phyloP scores from a whole-genome alignment of 208 protist genomes.

The Entamoeba invadens region DNA sequence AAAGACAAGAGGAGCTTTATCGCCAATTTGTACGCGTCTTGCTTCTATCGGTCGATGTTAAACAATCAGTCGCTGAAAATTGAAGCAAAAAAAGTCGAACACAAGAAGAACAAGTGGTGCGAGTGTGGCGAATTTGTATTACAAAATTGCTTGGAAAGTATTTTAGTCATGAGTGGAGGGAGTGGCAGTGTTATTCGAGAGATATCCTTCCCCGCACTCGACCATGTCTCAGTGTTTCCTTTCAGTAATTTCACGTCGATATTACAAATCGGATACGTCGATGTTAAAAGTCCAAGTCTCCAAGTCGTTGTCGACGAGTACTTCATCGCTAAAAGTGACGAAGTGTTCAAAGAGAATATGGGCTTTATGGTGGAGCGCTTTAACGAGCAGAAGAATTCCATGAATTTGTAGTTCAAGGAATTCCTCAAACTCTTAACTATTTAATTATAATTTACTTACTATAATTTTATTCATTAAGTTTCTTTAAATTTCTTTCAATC shows the following conservation, averaged over 20 bases:
- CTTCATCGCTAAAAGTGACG: neutral
- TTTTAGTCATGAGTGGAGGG: neutral
- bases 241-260: neutral
- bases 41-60: neutral
- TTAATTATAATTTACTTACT: too few species aligned
- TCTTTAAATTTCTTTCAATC: too few species aligned
- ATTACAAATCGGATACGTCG: neutral
- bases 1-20: too few species aligned
- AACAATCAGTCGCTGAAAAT: neutral
- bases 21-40: neutral
- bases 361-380: neutral
- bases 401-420: neutral
- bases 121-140: neutral
- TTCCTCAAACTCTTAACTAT: too few species aligned
- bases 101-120: neutral
- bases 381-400: neutral
- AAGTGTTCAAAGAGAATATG: neutral
- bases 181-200: neutral
- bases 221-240: neutral
- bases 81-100: neutral
- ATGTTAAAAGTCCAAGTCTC: neutral
- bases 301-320: neutral
- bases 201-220: neutral
- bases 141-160: neutral
- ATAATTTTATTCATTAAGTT: too few species aligned